Percentiles rank a stretch among this genome's conserved stretches.
Evolutionary conservation across 1,139 yeast genomes (phyloP).

Genomic region (Suhomyces yuchorum): DNA sequence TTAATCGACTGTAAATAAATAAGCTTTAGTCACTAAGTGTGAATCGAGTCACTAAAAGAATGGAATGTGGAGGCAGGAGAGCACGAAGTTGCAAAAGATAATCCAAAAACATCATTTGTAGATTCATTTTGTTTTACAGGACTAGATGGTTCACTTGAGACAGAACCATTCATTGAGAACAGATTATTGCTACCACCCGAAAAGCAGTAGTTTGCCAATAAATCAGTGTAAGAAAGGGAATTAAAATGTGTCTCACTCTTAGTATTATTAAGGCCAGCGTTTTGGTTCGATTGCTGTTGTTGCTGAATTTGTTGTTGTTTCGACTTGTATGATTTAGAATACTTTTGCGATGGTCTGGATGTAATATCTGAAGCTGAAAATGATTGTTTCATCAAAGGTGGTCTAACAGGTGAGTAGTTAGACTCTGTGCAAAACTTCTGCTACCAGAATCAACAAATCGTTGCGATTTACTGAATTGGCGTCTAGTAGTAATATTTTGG

Average conservation of each 20-base stretch:
- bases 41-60: conserved; percentile 38
- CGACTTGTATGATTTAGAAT: conserved; percentile 23
- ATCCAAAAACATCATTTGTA: conserved; percentile 12
- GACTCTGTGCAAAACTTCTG: neutral
- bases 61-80: conserved; percentile 34
- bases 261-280: neutral
- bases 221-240: conserved; percentile 33
- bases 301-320: conserved; percentile 16
- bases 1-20: conserved; percentile 9
- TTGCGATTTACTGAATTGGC: neutral
- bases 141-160: conserved; percentile 10
- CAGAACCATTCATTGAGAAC: neutral
- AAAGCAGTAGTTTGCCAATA: conserved; percentile 37
- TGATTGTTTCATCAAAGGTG: conserved; percentile 27
- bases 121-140: conserved; percentile 3
- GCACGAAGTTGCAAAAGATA: conserved; percentile 17
- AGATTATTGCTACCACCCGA: conserved; percentile 25
- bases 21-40: conserved; percentile 20
- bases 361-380: conserved; percentile 30
- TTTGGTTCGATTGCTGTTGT: neutral
- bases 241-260: conserved; percentile 17
- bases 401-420: conserved; percentile 17
- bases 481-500: neutral
- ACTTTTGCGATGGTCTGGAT: conserved; percentile 19
- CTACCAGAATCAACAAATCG: neutral